Evolutionary conservation across 192 early-diverging fungal species (phyloP).

Genomic region (Umbelopsis vinacea): DNA sequence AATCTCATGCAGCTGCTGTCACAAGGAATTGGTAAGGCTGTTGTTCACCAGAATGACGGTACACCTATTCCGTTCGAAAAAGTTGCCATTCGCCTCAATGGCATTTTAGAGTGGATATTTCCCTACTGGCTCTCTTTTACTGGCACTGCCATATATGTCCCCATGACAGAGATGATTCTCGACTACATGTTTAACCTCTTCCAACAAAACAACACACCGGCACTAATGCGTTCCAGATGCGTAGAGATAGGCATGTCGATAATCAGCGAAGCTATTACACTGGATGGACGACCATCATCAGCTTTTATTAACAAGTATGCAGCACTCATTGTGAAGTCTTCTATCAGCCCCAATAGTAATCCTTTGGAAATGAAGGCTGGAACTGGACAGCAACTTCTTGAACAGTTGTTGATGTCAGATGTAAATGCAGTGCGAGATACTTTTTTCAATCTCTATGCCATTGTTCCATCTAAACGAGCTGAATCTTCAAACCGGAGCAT

Average conservation of each 20-base stretch:
- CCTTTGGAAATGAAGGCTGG: not conserved
- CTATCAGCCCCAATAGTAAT: not conserved
- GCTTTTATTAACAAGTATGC: constrained; percentile 34
- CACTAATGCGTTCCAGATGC: constrained; percentile 22
- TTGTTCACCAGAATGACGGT: constrained; percentile 30
- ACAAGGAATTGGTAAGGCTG: constrained; percentile 23
- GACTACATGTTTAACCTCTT: constrained; percentile 32
- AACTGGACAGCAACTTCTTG: not conserved
- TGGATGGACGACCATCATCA: not conserved
- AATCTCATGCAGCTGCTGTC: constrained; percentile 30
- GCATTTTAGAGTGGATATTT: constrained; percentile 32
- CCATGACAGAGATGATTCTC: constrained; percentile 30
- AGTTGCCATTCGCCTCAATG: constrained; percentile 26
- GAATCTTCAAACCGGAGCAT: not conserved
- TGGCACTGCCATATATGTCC: not conserved
- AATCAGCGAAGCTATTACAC: constrained; percentile 19
- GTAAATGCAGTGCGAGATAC: constrained; percentile 4
- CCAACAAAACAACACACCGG: constrained; percentile 28
- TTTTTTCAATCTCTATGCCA: not conserved
- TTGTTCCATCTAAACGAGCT: not conserved
- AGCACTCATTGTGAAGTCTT: not conserved
- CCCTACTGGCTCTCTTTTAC: constrained; percentile 28
- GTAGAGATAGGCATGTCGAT: constrained; percentile 28
- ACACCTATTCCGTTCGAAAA: constrained; percentile 30
- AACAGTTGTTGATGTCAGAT: not conserved